A percentile compares a stretch with the other conserved stretches of the same genome.
Evolutionary conservation across 78 protist species (phyloP).

Genomic region (Dictyostelium brefeldianum): DNA sequence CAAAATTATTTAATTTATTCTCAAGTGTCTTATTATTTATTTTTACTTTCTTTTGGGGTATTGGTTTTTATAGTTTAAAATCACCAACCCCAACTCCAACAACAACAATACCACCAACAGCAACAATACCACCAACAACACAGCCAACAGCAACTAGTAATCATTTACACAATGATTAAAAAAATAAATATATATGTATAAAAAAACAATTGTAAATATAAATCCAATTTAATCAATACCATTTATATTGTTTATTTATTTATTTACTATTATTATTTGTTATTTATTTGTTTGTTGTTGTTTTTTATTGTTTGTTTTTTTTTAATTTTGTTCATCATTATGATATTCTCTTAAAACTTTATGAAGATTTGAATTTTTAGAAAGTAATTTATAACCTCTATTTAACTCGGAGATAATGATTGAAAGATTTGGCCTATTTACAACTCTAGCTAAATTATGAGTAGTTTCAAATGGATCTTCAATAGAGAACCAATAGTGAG

Average conservation of each 20-base stretch:
- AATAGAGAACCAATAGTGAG: conserved; percentile 69
- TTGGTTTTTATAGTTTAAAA: conserved; percentile 40
- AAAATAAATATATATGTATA: background rate
- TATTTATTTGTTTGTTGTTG: background rate
- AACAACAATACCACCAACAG: background rate
- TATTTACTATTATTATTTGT: too few relatives aligned
- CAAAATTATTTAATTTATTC: conserved; percentile 44
- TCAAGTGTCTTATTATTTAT: conserved; percentile 24
- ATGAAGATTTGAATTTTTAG: conserved; percentile 51
- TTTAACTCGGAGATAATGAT: conserved; percentile 63
- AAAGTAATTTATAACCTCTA: conserved; percentile 72
- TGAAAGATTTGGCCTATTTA: conserved; percentile 53
- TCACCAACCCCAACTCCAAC: background rate
- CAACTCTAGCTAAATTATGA: conserved; percentile 80
- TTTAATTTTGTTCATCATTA: background rate
- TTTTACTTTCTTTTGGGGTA: conserved; percentile 57
- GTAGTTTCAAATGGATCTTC: conserved; percentile 86
- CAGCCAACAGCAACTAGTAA: background rate
- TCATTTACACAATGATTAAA: conserved; percentile 12
- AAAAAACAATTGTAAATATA: conserved; percentile 1
- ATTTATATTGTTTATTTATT: too few relatives aligned
- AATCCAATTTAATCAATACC: background rate
- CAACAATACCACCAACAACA: background rate
- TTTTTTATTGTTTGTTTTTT: background rate
- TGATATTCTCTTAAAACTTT: conserved; percentile 66